phyloP scores from a whole-genome alignment of 1,284 basidiomycete species.

The Marasmius fiardii region DNA sequence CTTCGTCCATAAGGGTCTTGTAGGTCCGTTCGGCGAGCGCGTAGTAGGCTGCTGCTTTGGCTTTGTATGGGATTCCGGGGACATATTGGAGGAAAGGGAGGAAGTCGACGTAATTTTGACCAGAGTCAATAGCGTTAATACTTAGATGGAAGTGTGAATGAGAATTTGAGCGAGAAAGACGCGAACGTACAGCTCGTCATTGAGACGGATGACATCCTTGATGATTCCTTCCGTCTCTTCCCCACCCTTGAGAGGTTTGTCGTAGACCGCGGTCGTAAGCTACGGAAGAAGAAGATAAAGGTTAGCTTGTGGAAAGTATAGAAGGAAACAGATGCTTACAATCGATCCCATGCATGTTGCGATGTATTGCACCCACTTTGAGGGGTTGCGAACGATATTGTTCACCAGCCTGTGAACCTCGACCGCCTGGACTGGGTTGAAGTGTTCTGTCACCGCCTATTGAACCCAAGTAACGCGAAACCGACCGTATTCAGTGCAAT shows the following conservation, averaged over 20 bases:
- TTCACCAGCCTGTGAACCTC: not conserved
- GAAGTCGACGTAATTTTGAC: no score
- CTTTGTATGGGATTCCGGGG: no score
- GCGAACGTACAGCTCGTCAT: not conserved
- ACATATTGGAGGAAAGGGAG: no score
- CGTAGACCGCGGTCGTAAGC: not conserved
- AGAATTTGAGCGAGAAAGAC: not conserved
- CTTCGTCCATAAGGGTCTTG: no score
- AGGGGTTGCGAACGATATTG: not conserved
- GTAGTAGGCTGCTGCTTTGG: no score
- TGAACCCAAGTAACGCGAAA: not conserved
- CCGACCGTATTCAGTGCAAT: not conserved
- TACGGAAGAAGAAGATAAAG: not conserved
- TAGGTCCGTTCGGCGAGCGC: no score
- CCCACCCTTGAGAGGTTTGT: not conserved
- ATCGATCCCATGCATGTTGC: not conserved
- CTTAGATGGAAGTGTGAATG: not conserved
- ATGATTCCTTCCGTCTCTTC: not conserved
- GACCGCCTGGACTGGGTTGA: not conserved
- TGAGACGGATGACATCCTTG: not conserved
- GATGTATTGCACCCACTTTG: not conserved
- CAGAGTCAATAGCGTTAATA: not conserved
- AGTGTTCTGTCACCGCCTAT: not conserved
- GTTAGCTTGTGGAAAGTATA: not conserved
- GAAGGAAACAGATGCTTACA: not conserved